Conservation (phyloP, 78 protist genomes). For the Guillardia theta region DNA sequence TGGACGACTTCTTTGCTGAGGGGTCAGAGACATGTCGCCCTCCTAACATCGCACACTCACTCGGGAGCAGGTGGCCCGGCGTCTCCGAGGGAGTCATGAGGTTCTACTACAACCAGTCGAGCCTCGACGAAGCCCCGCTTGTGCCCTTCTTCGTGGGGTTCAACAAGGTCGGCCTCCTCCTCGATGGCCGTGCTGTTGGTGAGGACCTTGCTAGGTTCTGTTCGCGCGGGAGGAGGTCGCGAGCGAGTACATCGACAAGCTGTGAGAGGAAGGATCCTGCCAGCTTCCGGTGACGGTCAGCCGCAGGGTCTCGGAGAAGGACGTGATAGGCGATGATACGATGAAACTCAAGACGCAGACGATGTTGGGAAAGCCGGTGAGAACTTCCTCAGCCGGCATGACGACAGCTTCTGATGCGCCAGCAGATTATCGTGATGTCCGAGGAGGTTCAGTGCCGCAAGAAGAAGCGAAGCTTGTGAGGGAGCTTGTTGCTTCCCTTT, state of each 20-base stretch:
- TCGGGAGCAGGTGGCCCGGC: too few relatives aligned
- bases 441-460: not conserved
- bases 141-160: not conserved
- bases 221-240: not conserved
- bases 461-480: not conserved
- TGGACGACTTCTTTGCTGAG: not conserved
- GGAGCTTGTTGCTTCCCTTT: too few relatives aligned
- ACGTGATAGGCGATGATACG: not conserved
- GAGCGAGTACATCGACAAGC: not conserved
- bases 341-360: not conserved
- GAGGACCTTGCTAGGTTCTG: not conserved
- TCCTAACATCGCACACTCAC: too few relatives aligned
- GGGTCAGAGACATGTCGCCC: too few relatives aligned
- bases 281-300: not conserved
- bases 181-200: not conserved
- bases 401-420: too few relatives aligned
- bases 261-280: not conserved
- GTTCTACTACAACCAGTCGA: too few relatives aligned
- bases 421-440: not conserved
- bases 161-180: not conserved
- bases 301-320: too few relatives aligned
- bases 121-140: too few relatives aligned
- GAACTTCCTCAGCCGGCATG: too few relatives aligned
- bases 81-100: not conserved
- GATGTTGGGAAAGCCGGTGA: not conserved